Base-by-base conservation (phyloP, 805 yeast species). In the Nakazawaea ernobii region DNA sequence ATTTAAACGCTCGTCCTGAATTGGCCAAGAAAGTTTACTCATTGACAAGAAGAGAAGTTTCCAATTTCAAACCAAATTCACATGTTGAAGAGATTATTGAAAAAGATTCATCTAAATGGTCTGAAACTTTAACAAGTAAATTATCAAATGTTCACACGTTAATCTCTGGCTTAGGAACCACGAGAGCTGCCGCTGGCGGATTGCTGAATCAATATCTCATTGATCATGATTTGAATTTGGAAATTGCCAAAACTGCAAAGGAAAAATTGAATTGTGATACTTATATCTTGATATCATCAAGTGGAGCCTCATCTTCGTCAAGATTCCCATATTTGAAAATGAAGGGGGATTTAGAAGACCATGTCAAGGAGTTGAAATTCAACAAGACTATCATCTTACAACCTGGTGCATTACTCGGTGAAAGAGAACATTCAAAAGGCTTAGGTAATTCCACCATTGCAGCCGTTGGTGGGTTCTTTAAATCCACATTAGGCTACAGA, bases 261-360 rank as follows among this genome's bases (percentile, higher is more conserved):
- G 79, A 69, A 4, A 74, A 76, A 1, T 94, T 94, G 0, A 57
- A 58, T 26, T 79, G 79, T 54, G 71, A 74, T 35, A 84, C 89
- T 1, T 80, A 77, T 53, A 81, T 90, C 3, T 60, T 90, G 11
- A 74, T 90, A 5, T 80, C 90, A 3, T 68, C 90, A 2, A 43
- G 58, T 0, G 89, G 89, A n/a, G 88, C 96, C 0, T 69, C 68
- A 49, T 56, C 75, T 0, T 54, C 58, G 32, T 85, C 95, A 0
- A 55, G 55, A n/a, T 69, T 86, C 37, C 74, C 82, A 4, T 90
- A 89, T 57, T 45, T 77, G 39, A 72, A 72, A 54, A 72, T 84
- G 63, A 90, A 90, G 61, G 96, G 95, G 28, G 77, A 81, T 44
- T 69, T 86, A 42, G 97, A 90, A 60, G 75, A 80, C 39, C 88